A percentile compares a stretch with the other conserved stretches of the same genome.
Conservation (phyloP, 2,329 filamentous ascomycete species). For the Ceratocystis alfenasii region DNA sequence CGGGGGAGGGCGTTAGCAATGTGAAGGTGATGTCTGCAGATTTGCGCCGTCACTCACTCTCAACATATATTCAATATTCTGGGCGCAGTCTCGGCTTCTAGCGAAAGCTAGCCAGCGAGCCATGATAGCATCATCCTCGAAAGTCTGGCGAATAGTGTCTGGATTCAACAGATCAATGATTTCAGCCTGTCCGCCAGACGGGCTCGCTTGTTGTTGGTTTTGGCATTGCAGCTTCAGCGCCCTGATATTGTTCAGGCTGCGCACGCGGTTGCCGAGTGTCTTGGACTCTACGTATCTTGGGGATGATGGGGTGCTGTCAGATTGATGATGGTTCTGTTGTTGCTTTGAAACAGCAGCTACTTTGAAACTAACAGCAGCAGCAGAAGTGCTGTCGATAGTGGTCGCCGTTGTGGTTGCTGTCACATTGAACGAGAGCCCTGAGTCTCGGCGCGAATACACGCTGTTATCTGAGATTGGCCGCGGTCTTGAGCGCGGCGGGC, state of each 20-base stretch:
- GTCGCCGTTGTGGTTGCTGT: slow-evolving; percentile 23
- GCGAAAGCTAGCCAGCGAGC: slow-evolving; percentile 35
- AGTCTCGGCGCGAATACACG: slow-evolving; percentile 34
- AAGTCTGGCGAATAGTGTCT: slow-evolving; percentile 1
- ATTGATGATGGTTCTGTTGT: slow-evolving; percentile 22
- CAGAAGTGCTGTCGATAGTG: slow-evolving; percentile 27
- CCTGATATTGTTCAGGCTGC: slow-evolving; percentile 4
- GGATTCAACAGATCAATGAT: slow-evolving; percentile 7
- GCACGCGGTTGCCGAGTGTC: not conserved
- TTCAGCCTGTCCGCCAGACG: not conserved
- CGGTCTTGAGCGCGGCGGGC: not conserved
- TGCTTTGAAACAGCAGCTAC: slow-evolving; percentile 31
- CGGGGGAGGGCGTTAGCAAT: not conserved
- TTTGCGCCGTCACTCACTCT: slow-evolving; percentile 31
- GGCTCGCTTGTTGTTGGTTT: not conserved
- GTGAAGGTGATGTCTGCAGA: not conserved
- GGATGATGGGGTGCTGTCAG: not conserved
- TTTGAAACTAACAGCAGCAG: not conserved
- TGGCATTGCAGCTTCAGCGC: slow-evolving; percentile 3
- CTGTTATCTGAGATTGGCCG: slow-evolving; percentile 23
- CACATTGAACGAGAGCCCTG: slow-evolving; percentile 36
- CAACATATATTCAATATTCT: slow-evolving; percentile 41
- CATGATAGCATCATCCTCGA: slow-evolving; percentile 6
- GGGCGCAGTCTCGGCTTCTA: slow-evolving; percentile 35
- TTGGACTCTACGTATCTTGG: not conserved